phyloP scores from a whole-genome alignment of 148 eudicot genomes.

The Suaeda aralocaspica region DNA sequence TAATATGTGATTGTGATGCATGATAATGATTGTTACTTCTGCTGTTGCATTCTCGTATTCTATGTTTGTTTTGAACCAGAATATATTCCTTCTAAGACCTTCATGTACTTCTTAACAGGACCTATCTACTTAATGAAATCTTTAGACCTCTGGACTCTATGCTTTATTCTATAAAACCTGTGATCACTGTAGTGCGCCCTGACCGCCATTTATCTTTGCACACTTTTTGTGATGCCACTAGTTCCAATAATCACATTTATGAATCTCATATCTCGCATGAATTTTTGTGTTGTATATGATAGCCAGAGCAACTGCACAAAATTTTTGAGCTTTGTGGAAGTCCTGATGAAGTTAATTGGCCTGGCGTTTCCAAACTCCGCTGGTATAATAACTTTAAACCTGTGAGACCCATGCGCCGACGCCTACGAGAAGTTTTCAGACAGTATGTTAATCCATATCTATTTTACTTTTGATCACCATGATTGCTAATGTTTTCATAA shows the following conservation, averaged over 20 bases:
- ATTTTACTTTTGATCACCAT: background rate
- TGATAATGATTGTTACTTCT: background rate
- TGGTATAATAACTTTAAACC: slow-evolving; percentile 85
- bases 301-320: slow-evolving; percentile 83
- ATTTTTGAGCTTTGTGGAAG: slow-evolving; percentile 77
- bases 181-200: no score
- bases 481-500: background rate
- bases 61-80: background rate
- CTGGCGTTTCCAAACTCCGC: slow-evolving; percentile 68
- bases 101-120: background rate
- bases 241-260: background rate
- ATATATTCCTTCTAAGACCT: background rate
- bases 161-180: background rate
- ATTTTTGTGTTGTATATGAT: slow-evolving; percentile 3
- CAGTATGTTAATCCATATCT: slow-evolving; percentile 41
- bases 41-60: background rate
- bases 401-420: slow-evolving; percentile 51
- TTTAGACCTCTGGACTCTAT: background rate
- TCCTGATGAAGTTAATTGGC: slow-evolving; percentile 78
- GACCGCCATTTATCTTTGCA: background rate
- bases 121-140: no score
- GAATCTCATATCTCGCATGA: background rate
- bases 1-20: no score
- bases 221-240: background rate
- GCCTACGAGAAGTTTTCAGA: slow-evolving; percentile 66